Percentiles rank a stretch among this genome's conserved stretches.
phyloP scores from a whole-genome alignment of 306 rosid genomes.

The Fragaria nilgerrensis region DNA sequence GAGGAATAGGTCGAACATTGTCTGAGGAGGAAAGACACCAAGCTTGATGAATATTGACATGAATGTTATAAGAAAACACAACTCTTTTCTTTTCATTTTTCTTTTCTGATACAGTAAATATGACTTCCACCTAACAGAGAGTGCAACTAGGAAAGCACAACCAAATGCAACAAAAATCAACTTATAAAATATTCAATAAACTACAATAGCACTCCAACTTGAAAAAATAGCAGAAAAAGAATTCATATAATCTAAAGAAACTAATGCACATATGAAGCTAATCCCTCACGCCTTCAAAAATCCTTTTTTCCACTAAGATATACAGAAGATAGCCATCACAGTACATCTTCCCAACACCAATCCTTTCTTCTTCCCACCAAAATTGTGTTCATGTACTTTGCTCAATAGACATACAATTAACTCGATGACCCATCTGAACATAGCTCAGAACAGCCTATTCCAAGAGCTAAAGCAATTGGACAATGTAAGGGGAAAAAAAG shows the following conservation, averaged over 20 bases:
- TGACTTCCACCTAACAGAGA: not conserved
- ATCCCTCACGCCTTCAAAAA: not conserved
- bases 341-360: not conserved
- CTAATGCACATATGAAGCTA: not conserved
- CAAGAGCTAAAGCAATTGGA: not conserved
- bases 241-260: not conserved
- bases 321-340: not conserved
- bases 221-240: not conserved
- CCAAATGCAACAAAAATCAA: not conserved
- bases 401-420: not conserved
- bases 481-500: not conserved
- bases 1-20: slow-evolving; percentile 43
- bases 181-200: not conserved
- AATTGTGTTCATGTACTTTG: not conserved
- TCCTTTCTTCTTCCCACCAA: not conserved
- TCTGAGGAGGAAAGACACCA: slow-evolving; percentile 30
- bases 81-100: not conserved
- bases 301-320: not conserved
- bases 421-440: not conserved
- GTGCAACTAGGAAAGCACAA: not conserved
- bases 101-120: not conserved
- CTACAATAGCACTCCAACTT: not conserved
- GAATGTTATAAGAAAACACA: not conserved
- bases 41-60: not conserved
- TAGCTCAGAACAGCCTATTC: not conserved